These are phyloP conservation scores for Plasmodium yoelii DNA, from an alignment of 169 alveolate species.

Conservation along the genomic window DNA sequence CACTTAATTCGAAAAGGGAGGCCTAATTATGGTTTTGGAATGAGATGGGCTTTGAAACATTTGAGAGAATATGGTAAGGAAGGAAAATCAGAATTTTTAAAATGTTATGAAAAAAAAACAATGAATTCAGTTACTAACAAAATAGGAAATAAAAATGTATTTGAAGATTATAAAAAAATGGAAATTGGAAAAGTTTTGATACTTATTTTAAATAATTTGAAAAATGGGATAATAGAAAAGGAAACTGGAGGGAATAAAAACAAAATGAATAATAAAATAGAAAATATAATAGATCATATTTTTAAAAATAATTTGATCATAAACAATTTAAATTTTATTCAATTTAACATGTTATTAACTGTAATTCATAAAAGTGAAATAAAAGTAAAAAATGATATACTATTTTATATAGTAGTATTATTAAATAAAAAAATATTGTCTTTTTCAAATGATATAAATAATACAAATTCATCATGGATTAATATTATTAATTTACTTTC, in stretches of 20 bases:
- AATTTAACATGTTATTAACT: constrained; percentile 63
- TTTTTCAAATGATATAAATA: constrained; percentile 18
- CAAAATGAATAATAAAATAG: constrained; percentile 5
- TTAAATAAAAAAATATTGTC: constrained; percentile 28
- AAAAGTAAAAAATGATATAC: constrained; percentile 38
- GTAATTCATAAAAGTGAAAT: constrained; percentile 38
- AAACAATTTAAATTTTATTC: constrained; percentile 37
- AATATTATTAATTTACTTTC: constrained; percentile 38
- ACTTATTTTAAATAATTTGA: not conserved
- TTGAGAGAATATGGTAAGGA: not conserved
- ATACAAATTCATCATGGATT: constrained; percentile 61
- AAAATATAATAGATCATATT: constrained; percentile 29
- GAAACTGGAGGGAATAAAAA: constrained; percentile 1
- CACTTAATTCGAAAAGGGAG: not conserved
- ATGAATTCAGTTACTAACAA: not conserved
- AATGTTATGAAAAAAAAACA: not conserved
- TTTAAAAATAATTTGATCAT: constrained; percentile 15
- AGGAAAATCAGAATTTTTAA: not conserved
- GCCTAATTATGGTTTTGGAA: not conserved
- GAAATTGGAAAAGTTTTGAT: constrained; percentile 25
- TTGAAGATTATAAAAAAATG: constrained; percentile 1
- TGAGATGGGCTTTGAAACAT: not conserved
- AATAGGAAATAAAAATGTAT: not conserved
- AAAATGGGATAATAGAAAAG: constrained; percentile 2
- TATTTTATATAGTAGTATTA: constrained; percentile 22